phyloP scores from a whole-genome alignment of 148 eudicot genomes.

The Chenopodium album region DNA sequence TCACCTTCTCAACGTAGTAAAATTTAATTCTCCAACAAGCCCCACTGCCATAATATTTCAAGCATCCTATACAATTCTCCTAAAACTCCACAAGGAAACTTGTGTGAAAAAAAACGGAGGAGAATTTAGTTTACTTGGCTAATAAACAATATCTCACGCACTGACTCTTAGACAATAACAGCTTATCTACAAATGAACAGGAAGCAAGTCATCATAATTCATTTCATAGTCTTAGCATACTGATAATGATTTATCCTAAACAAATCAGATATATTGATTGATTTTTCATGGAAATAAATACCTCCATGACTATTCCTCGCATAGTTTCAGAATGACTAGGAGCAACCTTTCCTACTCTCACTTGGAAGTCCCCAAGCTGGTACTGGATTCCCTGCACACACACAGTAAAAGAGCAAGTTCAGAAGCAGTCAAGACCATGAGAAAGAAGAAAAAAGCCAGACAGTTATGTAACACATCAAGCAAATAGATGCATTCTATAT shows the following conservation, averaged over 20 bases:
- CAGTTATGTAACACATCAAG: not conserved
- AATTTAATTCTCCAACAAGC: no score
- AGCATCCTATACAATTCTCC: no score
- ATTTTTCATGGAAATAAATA: slow-evolving; percentile 18
- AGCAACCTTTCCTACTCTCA: slow-evolving; percentile 90
- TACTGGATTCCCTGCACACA: slow-evolving; percentile 69
- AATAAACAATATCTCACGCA: not conserved
- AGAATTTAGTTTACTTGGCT: no score
- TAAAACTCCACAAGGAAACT: no score
- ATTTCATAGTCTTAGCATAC: not conserved
- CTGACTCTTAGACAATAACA: not conserved
- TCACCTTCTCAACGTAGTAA: no score
- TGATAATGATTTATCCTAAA: not conserved
- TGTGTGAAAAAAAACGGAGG: no score
- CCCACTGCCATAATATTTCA: no score
- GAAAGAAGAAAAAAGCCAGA: not conserved
- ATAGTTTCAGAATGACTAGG: slow-evolving; percentile 68
- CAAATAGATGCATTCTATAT: not conserved
- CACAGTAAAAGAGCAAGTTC: not conserved
- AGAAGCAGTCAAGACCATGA: not conserved
- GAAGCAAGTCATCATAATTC: not conserved
- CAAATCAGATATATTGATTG: slow-evolving; percentile 1
- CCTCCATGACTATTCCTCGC: slow-evolving; percentile 99
- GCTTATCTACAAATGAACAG: slow-evolving; percentile 5
- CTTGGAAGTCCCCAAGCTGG: slow-evolving; percentile 89